phyloP scores from a whole-genome alignment of 108 stramenopile species.

The Aurantiochytrium sp. region DNA sequence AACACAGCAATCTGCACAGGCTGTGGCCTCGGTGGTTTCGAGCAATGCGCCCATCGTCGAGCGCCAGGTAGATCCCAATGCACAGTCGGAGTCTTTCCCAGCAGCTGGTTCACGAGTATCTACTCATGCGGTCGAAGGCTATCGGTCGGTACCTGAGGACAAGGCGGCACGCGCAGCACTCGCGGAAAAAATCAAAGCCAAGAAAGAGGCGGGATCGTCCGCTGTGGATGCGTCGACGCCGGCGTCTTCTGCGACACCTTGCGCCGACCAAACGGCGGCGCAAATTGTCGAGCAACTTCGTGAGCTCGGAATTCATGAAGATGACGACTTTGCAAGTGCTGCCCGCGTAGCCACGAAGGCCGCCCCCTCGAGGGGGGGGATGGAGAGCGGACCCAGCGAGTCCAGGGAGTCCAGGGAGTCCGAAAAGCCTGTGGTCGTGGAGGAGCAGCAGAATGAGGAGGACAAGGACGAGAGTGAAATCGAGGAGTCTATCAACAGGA shows the following conservation, averaged over 20 bases:
- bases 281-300: neutral
- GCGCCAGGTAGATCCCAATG: neutral
- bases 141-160: neutral
- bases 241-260: neutral
- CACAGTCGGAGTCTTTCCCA: neutral
- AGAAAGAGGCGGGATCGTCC: neutral
- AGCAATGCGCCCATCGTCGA: neutral
- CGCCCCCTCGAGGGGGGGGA: neutral
- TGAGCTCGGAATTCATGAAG: neutral
- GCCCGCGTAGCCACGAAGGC: neutral
- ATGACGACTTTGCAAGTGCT: neutral
- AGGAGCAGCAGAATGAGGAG: too few species aligned
- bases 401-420: too few species aligned
- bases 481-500: neutral
- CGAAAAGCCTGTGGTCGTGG: too few species aligned
- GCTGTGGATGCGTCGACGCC: neutral
- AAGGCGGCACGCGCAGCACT: neutral
- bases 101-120: neutral
- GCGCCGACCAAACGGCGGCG: neutral
- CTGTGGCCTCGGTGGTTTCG: neutral
- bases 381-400: neutral
- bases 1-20: neutral
- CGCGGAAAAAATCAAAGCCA: neutral
- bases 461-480: too few species aligned
- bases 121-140: neutral